Evolutionary conservation across 768 basidiomycete genomes (phyloP).

Genomic region (Leccinum sublutescens): DNA sequence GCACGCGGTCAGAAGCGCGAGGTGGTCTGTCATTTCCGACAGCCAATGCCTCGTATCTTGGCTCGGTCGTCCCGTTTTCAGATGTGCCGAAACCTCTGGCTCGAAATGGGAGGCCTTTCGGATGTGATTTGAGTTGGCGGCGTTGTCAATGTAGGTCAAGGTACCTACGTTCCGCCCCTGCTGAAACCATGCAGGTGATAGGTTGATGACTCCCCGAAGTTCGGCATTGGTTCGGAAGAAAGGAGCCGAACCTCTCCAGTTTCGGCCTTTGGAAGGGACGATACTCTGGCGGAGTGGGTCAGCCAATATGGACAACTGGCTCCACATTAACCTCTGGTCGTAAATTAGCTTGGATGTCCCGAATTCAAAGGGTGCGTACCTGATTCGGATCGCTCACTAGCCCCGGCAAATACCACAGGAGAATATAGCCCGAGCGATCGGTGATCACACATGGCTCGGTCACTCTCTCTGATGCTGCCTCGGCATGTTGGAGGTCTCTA

Average conservation of each 20-base stretch:
- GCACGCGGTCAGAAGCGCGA: too few species aligned
- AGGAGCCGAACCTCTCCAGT: not conserved
- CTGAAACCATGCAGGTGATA: not conserved
- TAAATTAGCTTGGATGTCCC: too few species aligned
- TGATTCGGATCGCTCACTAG: not conserved
- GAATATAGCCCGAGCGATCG: not conserved
- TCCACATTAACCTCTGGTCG: too few species aligned
- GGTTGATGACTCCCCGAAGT: not conserved
- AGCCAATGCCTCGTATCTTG: too few species aligned
- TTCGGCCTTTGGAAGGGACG: not conserved
- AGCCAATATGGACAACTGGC: too few species aligned
- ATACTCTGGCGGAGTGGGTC: too few species aligned
- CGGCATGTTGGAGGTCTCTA: too few species aligned
- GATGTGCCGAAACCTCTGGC: not conserved
- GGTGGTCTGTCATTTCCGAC: too few species aligned
- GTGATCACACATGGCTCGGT: too few species aligned
- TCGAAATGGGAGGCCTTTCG: not conserved
- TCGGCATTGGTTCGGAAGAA: not conserved
- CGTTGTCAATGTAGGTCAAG: too few species aligned
- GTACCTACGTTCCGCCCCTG: not conserved
- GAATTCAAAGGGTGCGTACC: not conserved
- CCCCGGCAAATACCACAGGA: not conserved
- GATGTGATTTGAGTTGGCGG: not conserved
- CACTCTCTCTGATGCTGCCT: too few species aligned
- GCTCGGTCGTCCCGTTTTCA: not conserved